Base-by-base conservation (phyloP, 2,329 filamentous ascomycete species). In the Claviceps maximensis region DNA sequence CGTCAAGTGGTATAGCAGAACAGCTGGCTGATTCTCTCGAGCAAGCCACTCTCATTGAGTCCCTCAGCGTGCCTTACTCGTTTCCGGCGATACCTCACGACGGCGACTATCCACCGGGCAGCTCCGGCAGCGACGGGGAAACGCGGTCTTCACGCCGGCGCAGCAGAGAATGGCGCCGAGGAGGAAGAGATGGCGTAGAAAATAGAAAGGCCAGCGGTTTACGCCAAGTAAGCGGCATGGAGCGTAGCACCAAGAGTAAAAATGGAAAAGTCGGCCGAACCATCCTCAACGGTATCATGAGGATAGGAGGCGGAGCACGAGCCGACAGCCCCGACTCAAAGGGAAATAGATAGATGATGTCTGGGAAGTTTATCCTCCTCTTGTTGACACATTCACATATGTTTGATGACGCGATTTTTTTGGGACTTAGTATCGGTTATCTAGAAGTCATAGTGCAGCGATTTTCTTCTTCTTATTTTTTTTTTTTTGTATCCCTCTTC, bases 21-120 rank as follows among this genome's bases (percentile, higher is more conserved):
- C 67, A 74, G 13, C 59, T 78, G 1, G 65, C 70, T 8, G 76
- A 79, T n/a, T 68, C 69, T 2, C 61, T 79, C 23, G 77, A 80
- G 33, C 72, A 71, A 51, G 64, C 63, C 5, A 65, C 63, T 0
- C 57, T 69, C n/a, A 63, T 67, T n/a, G 68, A 70, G 44, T 63
- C 64, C 0, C 59, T 66, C 3, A 65, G 61, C 36, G 56, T 65
- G 6, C 65, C 66, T 0, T 65, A 66, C 29, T 60, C 55, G 10
- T 57, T 61, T 33, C 61, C 64, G 0, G 58, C 63, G 9, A 56
- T 58, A 21, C 55, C 55, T 25, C 58, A 60, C 49, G 65, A 66
- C n/a, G 60, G 59, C 36, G 63, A 67, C 25, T 59, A 63, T 0
- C 66, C 74, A 3, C 74, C 76, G 0, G 74, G 74, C 1, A 78